phyloP scores from a whole-genome alignment of 2,329 filamentous ascomycete genomes.

The Xylariaceae sp. region DNA sequence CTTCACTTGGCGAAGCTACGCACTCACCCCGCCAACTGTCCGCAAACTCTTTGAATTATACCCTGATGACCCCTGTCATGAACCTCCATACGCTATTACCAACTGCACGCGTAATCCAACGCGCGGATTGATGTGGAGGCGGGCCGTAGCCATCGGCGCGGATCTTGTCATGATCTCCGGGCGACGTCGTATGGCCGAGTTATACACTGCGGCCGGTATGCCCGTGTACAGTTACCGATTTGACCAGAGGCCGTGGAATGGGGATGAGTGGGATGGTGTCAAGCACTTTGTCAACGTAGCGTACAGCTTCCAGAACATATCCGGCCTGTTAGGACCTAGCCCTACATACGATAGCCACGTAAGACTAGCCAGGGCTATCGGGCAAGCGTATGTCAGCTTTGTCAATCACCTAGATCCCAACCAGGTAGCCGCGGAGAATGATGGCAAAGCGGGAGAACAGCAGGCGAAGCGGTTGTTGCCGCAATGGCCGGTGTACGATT shows the following conservation, averaged over 20 bases:
- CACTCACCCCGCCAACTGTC: slow-evolving; percentile 52
- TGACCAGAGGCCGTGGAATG: slow-evolving; percentile 54
- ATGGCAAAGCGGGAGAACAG: too few species aligned
- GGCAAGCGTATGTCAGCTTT: slow-evolving; percentile 52
- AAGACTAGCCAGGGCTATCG: slow-evolving; percentile 46
- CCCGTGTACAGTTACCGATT: slow-evolving; percentile 58
- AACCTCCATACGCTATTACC: slow-evolving; percentile 52
- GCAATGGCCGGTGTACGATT: slow-evolving; percentile 35
- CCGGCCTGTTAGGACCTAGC: slow-evolving; percentile 53
- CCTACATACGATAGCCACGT: slow-evolving; percentile 50
- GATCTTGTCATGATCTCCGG: slow-evolving; percentile 58
- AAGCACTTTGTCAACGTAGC: slow-evolving; percentile 57
- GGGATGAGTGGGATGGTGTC: slow-evolving; percentile 48
- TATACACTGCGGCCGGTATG: slow-evolving; percentile 44
- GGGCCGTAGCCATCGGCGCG: slow-evolving; percentile 52
- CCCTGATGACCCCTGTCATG: slow-evolving; percentile 54
- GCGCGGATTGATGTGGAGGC: slow-evolving; percentile 52
- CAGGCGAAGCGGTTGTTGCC: slow-evolving; percentile 23
- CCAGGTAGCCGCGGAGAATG: slow-evolving; percentile 1
- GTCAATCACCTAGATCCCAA: slow-evolving; percentile 53
- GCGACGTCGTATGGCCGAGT: slow-evolving; percentile 52
- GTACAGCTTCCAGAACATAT: slow-evolving; percentile 59
- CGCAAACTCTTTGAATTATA: slow-evolving; percentile 54
- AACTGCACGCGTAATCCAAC: slow-evolving; percentile 42
- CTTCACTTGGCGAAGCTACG: slow-evolving; percentile 53